phyloP scores from a whole-genome alignment of 1,139 yeast species.

The Nakaseomyces glabratus region DNA sequence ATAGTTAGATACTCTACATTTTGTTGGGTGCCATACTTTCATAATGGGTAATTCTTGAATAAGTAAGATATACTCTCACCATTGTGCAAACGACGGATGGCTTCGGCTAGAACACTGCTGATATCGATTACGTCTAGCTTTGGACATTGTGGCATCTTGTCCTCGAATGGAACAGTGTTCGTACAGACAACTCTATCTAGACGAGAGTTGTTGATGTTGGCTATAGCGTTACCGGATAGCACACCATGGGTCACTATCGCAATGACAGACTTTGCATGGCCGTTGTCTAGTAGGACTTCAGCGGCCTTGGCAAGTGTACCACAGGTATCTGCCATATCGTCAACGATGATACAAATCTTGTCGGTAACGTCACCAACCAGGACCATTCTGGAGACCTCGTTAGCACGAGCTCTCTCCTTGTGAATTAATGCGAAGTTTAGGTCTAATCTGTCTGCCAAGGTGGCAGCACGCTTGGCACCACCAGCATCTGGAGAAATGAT shows the following conservation, averaged over 20 bases:
- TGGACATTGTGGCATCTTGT: slow-evolving; percentile 59
- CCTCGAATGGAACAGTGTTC: slow-evolving; percentile 87
- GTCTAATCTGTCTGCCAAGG: slow-evolving; percentile 85
- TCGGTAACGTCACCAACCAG: slow-evolving; percentile 90
- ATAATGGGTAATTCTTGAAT: slow-evolving; percentile 64
- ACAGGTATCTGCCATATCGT: slow-evolving; percentile 98
- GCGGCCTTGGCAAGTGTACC: slow-evolving; percentile 97
- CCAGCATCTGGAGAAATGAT: slow-evolving; percentile 98
- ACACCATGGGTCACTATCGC: slow-evolving; percentile 97
- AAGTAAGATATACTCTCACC: slow-evolving; percentile 93
- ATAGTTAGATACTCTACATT: too few species aligned
- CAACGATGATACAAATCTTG: slow-evolving; percentile 83
- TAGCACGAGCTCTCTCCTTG: slow-evolving; percentile 91
- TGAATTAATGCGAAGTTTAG: slow-evolving; percentile 92
- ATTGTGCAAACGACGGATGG: slow-evolving; percentile 89
- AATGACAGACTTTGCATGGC: slow-evolving; percentile 66
- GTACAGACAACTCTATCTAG: slow-evolving; percentile 82
- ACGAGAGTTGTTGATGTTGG: slow-evolving; percentile 69
- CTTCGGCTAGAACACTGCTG: slow-evolving; percentile 88
- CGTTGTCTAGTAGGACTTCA: slow-evolving; percentile 71
- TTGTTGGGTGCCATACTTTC: too few species aligned
- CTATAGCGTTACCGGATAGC: slow-evolving; percentile 78
- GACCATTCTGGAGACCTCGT: slow-evolving; percentile 91
- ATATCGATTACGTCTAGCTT: slow-evolving; percentile 78
- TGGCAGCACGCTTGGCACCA: slow-evolving; percentile 97